Evolutionary conservation across 495 filamentous ascomycete genomes (phyloP), one percentile per base, ranked within the genome.

Genomic region (Hypoxylon fragiforme): DNA sequence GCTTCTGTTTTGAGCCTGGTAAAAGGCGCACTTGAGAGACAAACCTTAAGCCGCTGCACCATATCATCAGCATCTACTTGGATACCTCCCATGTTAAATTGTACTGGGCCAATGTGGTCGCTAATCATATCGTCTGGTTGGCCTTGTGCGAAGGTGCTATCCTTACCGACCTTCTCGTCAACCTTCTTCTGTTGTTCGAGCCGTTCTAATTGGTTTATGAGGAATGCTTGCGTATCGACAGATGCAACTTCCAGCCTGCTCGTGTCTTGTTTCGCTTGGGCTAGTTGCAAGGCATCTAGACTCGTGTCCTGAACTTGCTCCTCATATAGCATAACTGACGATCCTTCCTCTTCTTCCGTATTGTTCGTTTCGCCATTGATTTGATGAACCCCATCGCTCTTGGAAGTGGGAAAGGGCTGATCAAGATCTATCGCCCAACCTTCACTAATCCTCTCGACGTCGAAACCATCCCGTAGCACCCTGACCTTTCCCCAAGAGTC

Each of bases 401-500:
- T 61, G n/a, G 22, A 13, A 11, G 44, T 42, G 8, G 67, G 62
- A 69, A 75, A 67, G 44, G 74, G 55, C 36, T 83, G 79, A 51
- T 87, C 80, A 45, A 94, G 85, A 59, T 97, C 92, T 39, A 87
- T 78, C 13, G 84, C 83, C 92, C 92, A 97, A 13, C 85, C 89
- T 38, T 81, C 84, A 62, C 88, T 92, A 24, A 92, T 82, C 3
- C 80, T 81, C 73, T 98, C 94, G 36, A 95, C 88, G 54, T 96
- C 90, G 64, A 97, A 97, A 11, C 87, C 89, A 73, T 97, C 95
- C n/a, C 89, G 79, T 13, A 97, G 76, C 32, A 97, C 89, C 15
- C 92, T 81, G 51, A 99, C 96, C 71, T 97, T 99, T 20, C 90
- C 92, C 91, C 92, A 97, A 0, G 91, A 96, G 69, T 99, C 94